A percentile compares a stretch with the other conserved stretches of the same genome.
phyloP scores from a whole-genome alignment of 257 asterid species.

The Eucommia ulmoides region DNA sequence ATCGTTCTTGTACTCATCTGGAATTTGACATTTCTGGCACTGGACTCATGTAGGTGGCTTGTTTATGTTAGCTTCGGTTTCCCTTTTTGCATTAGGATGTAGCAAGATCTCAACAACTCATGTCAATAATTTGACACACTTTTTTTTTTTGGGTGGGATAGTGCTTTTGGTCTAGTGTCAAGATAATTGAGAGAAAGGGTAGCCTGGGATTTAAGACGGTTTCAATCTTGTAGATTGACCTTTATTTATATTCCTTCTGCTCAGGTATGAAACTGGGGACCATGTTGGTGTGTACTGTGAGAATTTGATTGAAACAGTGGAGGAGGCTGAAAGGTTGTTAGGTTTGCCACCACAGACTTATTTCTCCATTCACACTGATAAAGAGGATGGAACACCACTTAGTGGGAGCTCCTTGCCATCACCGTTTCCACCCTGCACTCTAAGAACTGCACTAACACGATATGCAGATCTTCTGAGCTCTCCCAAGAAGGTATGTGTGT shows the following conservation, averaged over 20 bases:
- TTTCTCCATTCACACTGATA: constrained; percentile 71
- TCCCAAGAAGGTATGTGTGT: constrained; percentile 62
- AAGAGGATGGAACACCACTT: constrained; percentile 69
- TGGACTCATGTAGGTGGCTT: constrained; percentile 57
- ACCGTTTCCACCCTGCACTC: constrained; percentile 86
- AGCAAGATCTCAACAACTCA: not conserved
- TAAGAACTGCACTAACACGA: constrained; percentile 68
- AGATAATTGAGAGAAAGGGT: not conserved
- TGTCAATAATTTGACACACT: too few relatives aligned
- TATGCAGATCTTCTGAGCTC: constrained; percentile 84
- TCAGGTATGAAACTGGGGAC: constrained; percentile 95
- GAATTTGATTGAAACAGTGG: constrained; percentile 68
- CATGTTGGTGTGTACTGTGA: constrained; percentile 95
- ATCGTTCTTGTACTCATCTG: constrained; percentile 94
- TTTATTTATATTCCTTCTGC: constrained; percentile 9
- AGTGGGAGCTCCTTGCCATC: constrained; percentile 59
- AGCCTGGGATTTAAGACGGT: not conserved
- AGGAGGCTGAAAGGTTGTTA: constrained; percentile 77
- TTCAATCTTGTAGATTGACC: constrained; percentile 1
- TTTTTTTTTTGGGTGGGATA: not conserved
- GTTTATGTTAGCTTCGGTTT: not conserved
- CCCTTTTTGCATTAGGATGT: not conserved
- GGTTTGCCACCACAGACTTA: constrained; percentile 61
- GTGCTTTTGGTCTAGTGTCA: not conserved
- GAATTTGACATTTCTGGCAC: constrained; percentile 94